Percentiles rank a stretch among this genome's conserved stretches.
phyloP scores from a whole-genome alignment of 192 early-diverging fungal genomes.

The Umbelopsis isabellina region DNA sequence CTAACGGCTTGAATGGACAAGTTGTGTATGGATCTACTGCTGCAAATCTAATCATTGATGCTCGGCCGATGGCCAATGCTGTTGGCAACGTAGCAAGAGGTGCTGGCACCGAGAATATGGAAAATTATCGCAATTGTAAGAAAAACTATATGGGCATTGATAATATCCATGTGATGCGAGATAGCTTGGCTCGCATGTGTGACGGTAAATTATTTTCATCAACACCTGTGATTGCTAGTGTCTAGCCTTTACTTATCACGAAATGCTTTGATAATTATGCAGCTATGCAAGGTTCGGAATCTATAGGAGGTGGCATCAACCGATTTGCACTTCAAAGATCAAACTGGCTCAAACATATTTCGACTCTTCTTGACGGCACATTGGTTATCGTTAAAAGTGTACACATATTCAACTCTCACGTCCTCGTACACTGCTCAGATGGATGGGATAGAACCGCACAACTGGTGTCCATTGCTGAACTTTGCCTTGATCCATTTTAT shows the following conservation, averaged over 20 bases:
- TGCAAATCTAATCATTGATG: slow-evolving; percentile 90
- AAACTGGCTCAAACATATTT: slow-evolving; percentile 89
- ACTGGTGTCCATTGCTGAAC: slow-evolving; percentile 82
- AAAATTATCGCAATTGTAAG: slow-evolving; percentile 89
- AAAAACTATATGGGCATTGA: slow-evolving; percentile 91
- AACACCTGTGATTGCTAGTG: not conserved
- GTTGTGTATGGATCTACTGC: slow-evolving; percentile 56
- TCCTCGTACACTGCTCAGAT: slow-evolving; percentile 97
- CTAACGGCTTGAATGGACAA: slow-evolving; percentile 42
- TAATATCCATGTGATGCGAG: slow-evolving; percentile 98
- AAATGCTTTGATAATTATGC: slow-evolving; percentile 12
- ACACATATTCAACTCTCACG: slow-evolving; percentile 76
- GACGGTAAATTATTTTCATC: slow-evolving; percentile 63
- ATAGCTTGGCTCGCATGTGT: slow-evolving; percentile 79
- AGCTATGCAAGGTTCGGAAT: slow-evolving; percentile 59
- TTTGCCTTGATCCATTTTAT: slow-evolving; percentile 96
- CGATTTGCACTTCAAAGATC: slow-evolving; percentile 63
- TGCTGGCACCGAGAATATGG: slow-evolving; percentile 93
- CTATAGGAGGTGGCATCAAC: slow-evolving; percentile 50
- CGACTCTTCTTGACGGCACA: slow-evolving; percentile 79
- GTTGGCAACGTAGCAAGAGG: slow-evolving; percentile 91
- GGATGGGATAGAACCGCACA: slow-evolving; percentile 99
- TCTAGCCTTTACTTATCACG: slow-evolving; percentile 3
- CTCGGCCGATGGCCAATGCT: slow-evolving; percentile 93
- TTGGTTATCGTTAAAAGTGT: slow-evolving; percentile 80